A percentile compares a stretch with the other conserved stretches of the same genome.
Evolutionary conservation across 2,329 filamentous ascomycete species (phyloP).

Genomic region (Hymenoscyphus scutula): DNA sequence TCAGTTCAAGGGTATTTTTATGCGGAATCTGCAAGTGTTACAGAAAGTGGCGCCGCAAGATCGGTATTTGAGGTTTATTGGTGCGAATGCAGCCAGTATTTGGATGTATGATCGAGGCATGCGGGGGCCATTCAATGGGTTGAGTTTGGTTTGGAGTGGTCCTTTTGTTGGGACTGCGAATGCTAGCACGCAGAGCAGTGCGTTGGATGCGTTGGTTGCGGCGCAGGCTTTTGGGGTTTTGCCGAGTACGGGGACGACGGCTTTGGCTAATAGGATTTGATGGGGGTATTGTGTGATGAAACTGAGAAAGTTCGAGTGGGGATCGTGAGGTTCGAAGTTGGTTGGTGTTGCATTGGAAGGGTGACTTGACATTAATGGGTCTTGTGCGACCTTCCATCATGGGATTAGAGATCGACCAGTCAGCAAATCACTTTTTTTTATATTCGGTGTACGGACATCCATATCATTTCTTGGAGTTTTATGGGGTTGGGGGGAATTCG

Average conservation of each 20-base stretch:
- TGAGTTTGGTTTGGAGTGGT: slow-evolving; percentile 65
- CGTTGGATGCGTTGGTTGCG: slow-evolving; percentile 65
- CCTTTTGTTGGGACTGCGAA: slow-evolving; percentile 50
- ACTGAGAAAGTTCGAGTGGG: background rate
- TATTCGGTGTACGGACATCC: no score
- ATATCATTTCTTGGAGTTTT: no score
- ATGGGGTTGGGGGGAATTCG: no score
- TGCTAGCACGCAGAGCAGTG: slow-evolving; percentile 62
- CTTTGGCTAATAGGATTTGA: background rate
- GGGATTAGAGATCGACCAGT: no score
- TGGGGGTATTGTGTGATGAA: background rate
- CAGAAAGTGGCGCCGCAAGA: slow-evolving; percentile 45
- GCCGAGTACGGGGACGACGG: background rate
- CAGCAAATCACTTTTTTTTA: no score
- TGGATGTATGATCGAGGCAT: slow-evolving; percentile 57
- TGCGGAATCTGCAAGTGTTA: slow-evolving; percentile 60
- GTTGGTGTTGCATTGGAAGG: no score
- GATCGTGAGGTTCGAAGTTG: no score
- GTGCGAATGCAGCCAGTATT: slow-evolving; percentile 62
- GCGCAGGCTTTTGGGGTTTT: slow-evolving; percentile 39
- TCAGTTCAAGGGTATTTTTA: slow-evolving; percentile 73
- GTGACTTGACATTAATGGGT: no score
- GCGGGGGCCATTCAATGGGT: slow-evolving; percentile 36
- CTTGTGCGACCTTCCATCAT: no score
- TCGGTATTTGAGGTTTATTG: slow-evolving; percentile 53